Base-by-base conservation (phyloP, 441 rosid species). In the Euphorbia schlechtendalii region DNA sequence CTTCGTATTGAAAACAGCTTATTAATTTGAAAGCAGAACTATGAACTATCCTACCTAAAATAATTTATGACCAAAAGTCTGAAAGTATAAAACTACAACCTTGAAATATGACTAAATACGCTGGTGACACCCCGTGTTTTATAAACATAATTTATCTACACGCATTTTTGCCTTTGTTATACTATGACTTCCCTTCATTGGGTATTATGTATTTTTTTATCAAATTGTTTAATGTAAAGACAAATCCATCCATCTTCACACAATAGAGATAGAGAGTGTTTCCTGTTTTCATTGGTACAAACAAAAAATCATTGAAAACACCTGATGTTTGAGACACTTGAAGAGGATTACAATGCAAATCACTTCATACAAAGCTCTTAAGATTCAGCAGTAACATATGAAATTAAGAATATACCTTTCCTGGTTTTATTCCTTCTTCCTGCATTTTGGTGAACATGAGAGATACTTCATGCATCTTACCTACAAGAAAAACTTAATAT, bases 361-460 rank as follows among this genome's bases (percentile, higher is more conserved):
- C 38, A 45, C 40, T 15, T 22, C 7, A 41, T 17, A 9, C 34
- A 14, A 65, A 54, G 25, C 38, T 21, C 15, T 51, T 10, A 43
- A 6, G 15, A 14, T 21, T 57, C 30, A 61, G 71, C 46, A 40
- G 36, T 15, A 64, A 24, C 49, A 38, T 25, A 69, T 3, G 59
- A n/a, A n/a, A n/a, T n/a, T n/a, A n/a, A n/a, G n/a, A 51, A 30
- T 83, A 34, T 84, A 86, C 97, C 89, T 22, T 67, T 73, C 87
- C 96, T 38, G 94, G 96, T 67, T 77, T 85, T 68, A 86, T 84
- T 70, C 96, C 92, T 76, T 78, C 87, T 77, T 78, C 85, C 80
- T 68, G 89, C 96, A 88, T 81, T 74, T 80, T 77, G 69, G 69
- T 24, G 69, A 88, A 88, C 65, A 90, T 73, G 40, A 71, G 63